Evolutionary conservation across 257 asterid genomes (phyloP), one percentile per base, ranked within the genome.

Genomic region (Nicotiana sylvestris): DNA sequence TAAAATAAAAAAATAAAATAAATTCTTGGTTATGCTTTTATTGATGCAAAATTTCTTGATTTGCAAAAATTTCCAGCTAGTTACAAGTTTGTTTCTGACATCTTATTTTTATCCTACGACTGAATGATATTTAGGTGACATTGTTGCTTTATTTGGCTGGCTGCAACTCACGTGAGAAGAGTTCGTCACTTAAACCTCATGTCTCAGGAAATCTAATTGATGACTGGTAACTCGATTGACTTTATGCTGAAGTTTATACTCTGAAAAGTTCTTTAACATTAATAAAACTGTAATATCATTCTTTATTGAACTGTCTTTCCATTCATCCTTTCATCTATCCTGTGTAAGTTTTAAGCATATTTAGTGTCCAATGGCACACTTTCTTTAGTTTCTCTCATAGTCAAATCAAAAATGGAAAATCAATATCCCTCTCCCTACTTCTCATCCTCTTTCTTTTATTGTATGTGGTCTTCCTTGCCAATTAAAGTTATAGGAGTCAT

Each of bases 121-220:
- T 92, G 85, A 46, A 15, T 0, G 4, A 27, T 49, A 51, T 51
- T 81, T 87, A 96, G 98, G 97, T 90, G 83, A 91, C 94, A 10
- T 86, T 90, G 85, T 39, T 87, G 82, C 97, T 96, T 76, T 90
- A 93, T 85, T 78, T 94, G 69, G 85, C 89, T 88, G 97, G 98
- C 84, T 78, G 86, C 86, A 89, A 84, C 83, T 96, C 98, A 74
- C 88, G 80, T 39, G 87, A 87, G 49, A 85, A 83, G 83, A 92
- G 92, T 90, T 96, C 99, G 83, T 96, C 99, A 29, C 85, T 93
- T 83, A 94, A 92, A 91, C 93, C 97, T 85, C 97, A 90, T 72
- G 84, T 91, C 85, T 88, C 92, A 5, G 97, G 98, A 84, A 92
- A 92, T 90, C 85, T 94, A 64, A 92, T 96, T 84, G 92, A 90